phyloP scores from a whole-genome alignment of 1,139 yeast genomes.

The Hanseniaspora gamundiae region DNA sequence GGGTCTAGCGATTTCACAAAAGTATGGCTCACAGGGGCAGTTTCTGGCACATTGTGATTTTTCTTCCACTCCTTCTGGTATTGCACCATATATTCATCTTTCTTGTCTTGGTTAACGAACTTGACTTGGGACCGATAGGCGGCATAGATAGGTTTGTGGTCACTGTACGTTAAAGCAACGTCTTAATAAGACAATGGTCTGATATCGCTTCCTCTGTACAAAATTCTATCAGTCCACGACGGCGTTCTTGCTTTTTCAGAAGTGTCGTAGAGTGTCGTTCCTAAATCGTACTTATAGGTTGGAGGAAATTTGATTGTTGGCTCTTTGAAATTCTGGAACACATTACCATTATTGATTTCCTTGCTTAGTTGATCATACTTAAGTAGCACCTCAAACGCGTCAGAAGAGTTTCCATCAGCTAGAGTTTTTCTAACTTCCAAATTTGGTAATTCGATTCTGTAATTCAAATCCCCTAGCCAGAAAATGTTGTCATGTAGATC shows the following conservation, averaged over 20 bases:
- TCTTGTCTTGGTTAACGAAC: slow-evolving; percentile 47
- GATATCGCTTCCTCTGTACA: slow-evolving; percentile 45
- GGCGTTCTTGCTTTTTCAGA: slow-evolving; percentile 91
- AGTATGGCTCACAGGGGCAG: background rate
- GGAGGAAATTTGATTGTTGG: slow-evolving; percentile 69
- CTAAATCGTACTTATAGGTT: slow-evolving; percentile 86
- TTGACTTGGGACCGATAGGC: slow-evolving; percentile 54
- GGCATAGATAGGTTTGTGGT: slow-evolving; percentile 86
- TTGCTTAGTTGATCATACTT: slow-evolving; percentile 64
- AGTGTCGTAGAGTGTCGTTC: slow-evolving; percentile 63
- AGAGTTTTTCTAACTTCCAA: slow-evolving; percentile 44
- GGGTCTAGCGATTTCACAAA: background rate
- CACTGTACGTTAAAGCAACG: slow-evolving; percentile 55
- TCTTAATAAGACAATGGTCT: slow-evolving; percentile 49
- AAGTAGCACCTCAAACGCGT: slow-evolving; percentile 43
- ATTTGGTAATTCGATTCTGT: slow-evolving; percentile 59
- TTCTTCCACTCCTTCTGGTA: slow-evolving; percentile 39
- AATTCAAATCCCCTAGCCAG: slow-evolving; percentile 91
- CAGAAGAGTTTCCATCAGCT: slow-evolving; percentile 31
- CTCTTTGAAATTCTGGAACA: slow-evolving; percentile 67
- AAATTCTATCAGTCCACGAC: slow-evolving; percentile 91
- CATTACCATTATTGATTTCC: slow-evolving; percentile 62
- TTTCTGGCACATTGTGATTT: background rate
- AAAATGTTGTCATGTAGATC: slow-evolving; percentile 76
- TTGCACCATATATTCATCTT: slow-evolving; percentile 36